phyloP scores from a whole-genome alignment of 768 basidiomycete species.

The Kwoniella sp. region DNA sequence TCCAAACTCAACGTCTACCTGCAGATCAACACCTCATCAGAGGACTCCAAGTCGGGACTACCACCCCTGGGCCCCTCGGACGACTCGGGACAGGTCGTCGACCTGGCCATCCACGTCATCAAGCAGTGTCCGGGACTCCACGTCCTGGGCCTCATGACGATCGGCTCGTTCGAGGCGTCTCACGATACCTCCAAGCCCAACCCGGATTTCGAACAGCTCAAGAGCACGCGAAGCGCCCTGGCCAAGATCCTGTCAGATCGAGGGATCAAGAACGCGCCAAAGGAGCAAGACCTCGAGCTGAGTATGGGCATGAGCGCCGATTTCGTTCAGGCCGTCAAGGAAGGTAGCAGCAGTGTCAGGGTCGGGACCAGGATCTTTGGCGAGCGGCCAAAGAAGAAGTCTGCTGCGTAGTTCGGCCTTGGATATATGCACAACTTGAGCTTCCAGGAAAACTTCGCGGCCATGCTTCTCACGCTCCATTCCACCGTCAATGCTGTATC shows the following conservation, averaged over 20 bases:
- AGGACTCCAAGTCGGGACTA: slow-evolving; percentile 83
- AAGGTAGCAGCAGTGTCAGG: slow-evolving; percentile 80
- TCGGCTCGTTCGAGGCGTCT: slow-evolving; percentile 76
- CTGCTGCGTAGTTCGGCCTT: no score
- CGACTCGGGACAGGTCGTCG: slow-evolving; percentile 55
- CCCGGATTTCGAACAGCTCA: slow-evolving; percentile 71
- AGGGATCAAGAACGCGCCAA: slow-evolving; percentile 14
- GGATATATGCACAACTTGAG: no score
- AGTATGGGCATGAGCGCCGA: slow-evolving; percentile 96
- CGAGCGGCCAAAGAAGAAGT: slow-evolving; percentile 58
- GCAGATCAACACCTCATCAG: slow-evolving; percentile 94
- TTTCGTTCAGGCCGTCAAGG: slow-evolving; percentile 76
- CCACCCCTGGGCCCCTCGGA: slow-evolving; percentile 54
- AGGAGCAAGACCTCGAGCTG: slow-evolving; percentile 47
- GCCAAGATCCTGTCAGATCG: slow-evolving; percentile 20
- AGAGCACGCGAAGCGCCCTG: slow-evolving; percentile 61
- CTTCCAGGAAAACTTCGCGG: no score
- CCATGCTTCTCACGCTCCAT: no score
- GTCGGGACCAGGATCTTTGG: slow-evolving; percentile 92
- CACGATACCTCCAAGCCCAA: slow-evolving; percentile 57
- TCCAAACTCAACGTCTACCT: slow-evolving; percentile 72
- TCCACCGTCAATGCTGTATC: no score
- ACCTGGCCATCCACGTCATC: slow-evolving; percentile 69
- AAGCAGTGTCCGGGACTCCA: slow-evolving; percentile 67
- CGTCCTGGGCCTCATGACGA: slow-evolving; percentile 91